Evolutionary conservation across 2,329 filamentous ascomycete genomes (phyloP), one percentile per base, ranked within the genome.

Genomic region (Conoideocrella luteorostrata): DNA sequence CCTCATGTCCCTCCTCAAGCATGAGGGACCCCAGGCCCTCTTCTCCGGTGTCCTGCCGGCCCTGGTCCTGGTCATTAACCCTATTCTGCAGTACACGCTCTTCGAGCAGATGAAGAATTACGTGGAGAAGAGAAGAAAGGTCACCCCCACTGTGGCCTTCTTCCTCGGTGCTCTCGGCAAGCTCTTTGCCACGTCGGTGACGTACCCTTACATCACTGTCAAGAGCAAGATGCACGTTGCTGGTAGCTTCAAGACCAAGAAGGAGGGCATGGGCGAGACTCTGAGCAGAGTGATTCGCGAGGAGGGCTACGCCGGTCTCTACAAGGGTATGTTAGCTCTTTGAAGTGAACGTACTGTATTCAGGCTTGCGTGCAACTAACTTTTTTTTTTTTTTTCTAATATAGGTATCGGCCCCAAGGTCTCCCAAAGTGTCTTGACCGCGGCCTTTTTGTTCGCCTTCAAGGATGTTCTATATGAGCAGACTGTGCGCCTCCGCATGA

Each of bases 191-290:
- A 98, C 93, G 3, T 82, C 76, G 48, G 86, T 97, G 58, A 98
- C 93, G 5, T 98, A 98, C 66, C 93, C 93, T 10, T 98, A 98
- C 64, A 97, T 98, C 64, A 98, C 93, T 4, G 86, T 98, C 58
- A 98, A 98, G 82, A 95, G 89, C 67, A 81, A 88, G 62, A 95
- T 95, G 81, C 93, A 98, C 64, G 88, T 98, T 48, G 88, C 90
- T 22, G 82, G 77, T 49, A 45, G 45, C 41, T 81, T 80, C 57
- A 82, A 81, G 50, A 77, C 78, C n/a, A 82, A 81, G 51, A 85
- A 85, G 67, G 86, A 94, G 68, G 86, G 84, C 53, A 85, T 96
- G 75, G 74, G 82, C 42, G 77, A 82, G 52, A 86, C 82, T 37
- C 77, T 98, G 60, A 81, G 76, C 59, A 78, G 84, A 48, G 90